phyloP scores from a whole-genome alignment of 2,329 filamentous ascomycete genomes.

The Aspergillus ustus region DNA sequence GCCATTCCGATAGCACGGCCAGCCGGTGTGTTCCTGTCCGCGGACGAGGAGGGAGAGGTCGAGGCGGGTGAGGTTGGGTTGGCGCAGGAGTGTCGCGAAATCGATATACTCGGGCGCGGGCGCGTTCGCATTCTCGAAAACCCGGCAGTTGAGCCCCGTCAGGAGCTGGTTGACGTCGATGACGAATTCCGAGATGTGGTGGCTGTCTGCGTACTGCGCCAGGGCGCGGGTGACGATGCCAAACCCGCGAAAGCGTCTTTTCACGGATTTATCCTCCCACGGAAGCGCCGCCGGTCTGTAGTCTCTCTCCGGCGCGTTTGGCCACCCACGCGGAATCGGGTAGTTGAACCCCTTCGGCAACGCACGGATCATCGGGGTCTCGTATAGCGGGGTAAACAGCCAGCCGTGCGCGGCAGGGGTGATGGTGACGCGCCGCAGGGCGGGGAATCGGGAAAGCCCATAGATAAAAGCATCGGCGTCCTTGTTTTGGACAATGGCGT shows the following conservation, averaged over 20 bases:
- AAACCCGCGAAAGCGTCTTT: conserved; percentile 37
- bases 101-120: conserved; percentile 31
- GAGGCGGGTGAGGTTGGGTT: conserved; percentile 25
- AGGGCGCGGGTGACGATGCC: conserved; percentile 17
- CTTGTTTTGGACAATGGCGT: neutral
- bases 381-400: conserved; percentile 42
- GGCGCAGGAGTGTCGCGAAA: conserved; percentile 25
- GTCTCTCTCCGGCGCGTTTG: neutral
- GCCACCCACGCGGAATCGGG: conserved; percentile 42
- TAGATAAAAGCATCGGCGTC: conserved; percentile 32
- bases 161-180: conserved; percentile 36
- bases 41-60: conserved; percentile 29
- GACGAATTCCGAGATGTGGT: conserved; percentile 41
- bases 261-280: conserved; percentile 4
- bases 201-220: conserved; percentile 19
- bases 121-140: conserved; percentile 31
- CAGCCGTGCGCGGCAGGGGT: conserved; percentile 48
- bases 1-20: neutral
- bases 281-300: neutral
- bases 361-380: conserved; percentile 50
- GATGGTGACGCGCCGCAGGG: conserved; percentile 43
- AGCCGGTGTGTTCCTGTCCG: neutral
- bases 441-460: conserved; percentile 41
- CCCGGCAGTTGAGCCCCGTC: conserved; percentile 36
- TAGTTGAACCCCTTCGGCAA: conserved; percentile 49